These are phyloP conservation scores for Byssothecium circinans DNA, from an alignment of 2,329 filamentous ascomycete species.

Conservation along the genomic window DNA sequence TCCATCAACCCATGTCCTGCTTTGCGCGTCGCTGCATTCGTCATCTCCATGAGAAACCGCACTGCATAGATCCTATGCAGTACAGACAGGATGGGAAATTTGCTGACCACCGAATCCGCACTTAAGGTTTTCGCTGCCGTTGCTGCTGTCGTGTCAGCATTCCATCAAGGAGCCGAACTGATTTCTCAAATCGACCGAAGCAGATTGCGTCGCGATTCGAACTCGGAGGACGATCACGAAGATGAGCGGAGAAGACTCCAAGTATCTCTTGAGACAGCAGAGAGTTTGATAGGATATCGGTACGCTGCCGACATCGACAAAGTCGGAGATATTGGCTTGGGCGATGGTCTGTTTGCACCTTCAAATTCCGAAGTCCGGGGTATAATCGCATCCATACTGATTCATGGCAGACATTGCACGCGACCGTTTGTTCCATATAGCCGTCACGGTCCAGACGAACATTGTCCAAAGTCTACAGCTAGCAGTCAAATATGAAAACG, in stretches of 20 bases:
- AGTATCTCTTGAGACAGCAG: slow-evolving; percentile 42
- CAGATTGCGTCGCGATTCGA: slow-evolving; percentile 28
- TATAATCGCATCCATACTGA: slow-evolving; percentile 9
- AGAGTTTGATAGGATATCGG: slow-evolving; percentile 36
- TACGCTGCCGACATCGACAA: slow-evolving; percentile 39
- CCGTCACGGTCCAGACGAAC: slow-evolving; percentile 45
- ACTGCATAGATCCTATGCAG: too few species aligned
- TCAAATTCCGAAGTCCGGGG: slow-evolving; percentile 13
- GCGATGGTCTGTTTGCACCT: slow-evolving; percentile 40
- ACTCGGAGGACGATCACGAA: slow-evolving; percentile 28
- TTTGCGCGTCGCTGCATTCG: too few species aligned
- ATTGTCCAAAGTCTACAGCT: slow-evolving; percentile 45
- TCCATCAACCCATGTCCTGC: neutral
- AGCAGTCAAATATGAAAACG: slow-evolving; percentile 37
- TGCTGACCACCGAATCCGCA: neutral
- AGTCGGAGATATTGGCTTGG: slow-evolving; percentile 41
- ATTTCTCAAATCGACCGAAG: slow-evolving; percentile 40
- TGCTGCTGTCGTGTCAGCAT: slow-evolving; percentile 47
- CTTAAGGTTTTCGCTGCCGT: slow-evolving; percentile 45
- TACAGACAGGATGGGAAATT: neutral
- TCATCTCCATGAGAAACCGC: too few species aligned
- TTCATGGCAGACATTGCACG: slow-evolving; percentile 35
- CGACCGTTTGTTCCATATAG: slow-evolving; percentile 42
- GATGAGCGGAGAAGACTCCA: slow-evolving; percentile 44
- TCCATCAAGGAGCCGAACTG: slow-evolving; percentile 46